A percentile compares a stretch with the other conserved stretches of the same genome.
Evolutionary conservation across 352 stramenopile genomes (phyloP).

Genomic region (Paralagenidium karlingii): DNA sequence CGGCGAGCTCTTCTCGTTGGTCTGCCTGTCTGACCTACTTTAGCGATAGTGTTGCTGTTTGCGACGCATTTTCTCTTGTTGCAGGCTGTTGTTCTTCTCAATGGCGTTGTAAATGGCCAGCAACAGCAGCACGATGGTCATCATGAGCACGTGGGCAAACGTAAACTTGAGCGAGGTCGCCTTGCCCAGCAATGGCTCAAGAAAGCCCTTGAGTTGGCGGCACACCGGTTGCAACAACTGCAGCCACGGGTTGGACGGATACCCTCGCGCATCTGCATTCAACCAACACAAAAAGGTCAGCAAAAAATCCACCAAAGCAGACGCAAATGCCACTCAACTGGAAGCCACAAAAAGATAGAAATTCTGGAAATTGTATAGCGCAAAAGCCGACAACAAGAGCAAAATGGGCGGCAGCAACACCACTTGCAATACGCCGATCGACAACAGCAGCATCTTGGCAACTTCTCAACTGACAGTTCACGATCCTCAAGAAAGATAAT

Average conservation of each 20-base stretch:
- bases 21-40: no score
- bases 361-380: conserved; percentile 77
- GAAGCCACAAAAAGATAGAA: conserved; percentile 47
- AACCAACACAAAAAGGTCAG: no score
- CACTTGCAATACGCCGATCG: conserved; percentile 29
- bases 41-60: no score
- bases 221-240: no score
- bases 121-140: conserved; percentile 64
- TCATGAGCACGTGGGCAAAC: conserved; percentile 66
- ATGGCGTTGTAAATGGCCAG: conserved; percentile 69
- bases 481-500: no score
- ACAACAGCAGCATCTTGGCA: conserved; percentile 1
- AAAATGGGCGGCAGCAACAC: conserved; percentile 59
- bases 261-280: conserved; percentile 3
- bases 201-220: no score
- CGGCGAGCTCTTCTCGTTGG: no score
- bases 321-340: conserved; percentile 14
- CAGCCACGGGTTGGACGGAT: conserved; percentile 7
- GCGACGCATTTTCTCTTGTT: no score
- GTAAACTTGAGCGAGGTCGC: conserved; percentile 71
- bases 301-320: background rate
- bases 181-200: conserved; percentile 68
- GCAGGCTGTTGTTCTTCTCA: conserved; percentile 52
- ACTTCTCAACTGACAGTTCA: no score
- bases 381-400: conserved; percentile 41